Conservation (phyloP, 1,284 basidiomycete species). For the Ustilago tritici region DNA sequence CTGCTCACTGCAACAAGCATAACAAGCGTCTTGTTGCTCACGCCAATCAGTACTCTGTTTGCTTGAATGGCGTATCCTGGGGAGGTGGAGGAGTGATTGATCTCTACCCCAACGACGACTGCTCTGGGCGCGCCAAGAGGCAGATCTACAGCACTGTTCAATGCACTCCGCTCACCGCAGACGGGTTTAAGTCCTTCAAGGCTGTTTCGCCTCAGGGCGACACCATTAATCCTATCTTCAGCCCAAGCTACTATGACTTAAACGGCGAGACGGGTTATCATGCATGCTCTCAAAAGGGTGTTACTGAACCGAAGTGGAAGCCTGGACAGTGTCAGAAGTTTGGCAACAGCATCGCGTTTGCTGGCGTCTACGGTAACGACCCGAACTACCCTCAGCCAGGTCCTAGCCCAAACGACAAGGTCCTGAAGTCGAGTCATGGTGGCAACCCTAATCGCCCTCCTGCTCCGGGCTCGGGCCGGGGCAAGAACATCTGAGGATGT, state of each 20-base stretch:
- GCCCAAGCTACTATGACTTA: constrained; percentile 30
- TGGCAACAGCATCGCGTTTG: constrained; percentile 16
- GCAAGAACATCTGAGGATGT: not conserved
- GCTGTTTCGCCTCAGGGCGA: constrained; percentile 9
- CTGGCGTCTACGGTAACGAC: constrained; percentile 39
- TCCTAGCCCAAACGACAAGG: constrained; percentile 13
- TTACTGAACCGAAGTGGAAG: constrained; percentile 8
- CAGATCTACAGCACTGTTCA: constrained; percentile 34
- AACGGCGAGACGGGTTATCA: constrained; percentile 18
- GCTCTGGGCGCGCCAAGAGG: constrained; percentile 11
- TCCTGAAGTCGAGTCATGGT: constrained; percentile 10
- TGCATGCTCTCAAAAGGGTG: constrained; percentile 18
- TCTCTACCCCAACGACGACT: constrained; percentile 26
- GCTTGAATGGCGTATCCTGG: constrained; percentile 31
- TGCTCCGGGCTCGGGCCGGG: not conserved
- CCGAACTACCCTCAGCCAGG: constrained; percentile 8
- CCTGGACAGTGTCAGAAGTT: constrained; percentile 30
- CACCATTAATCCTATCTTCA: constrained; percentile 26
- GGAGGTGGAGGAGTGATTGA: constrained; percentile 34
- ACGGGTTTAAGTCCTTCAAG: constrained; percentile 39
- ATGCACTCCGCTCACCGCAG: constrained; percentile 26
- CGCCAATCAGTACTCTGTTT: constrained; percentile 5
- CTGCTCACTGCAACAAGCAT: constrained; percentile 5
- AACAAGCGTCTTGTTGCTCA: not conserved
- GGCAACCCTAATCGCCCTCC: constrained; percentile 1